Conservation (phyloP, 169 alveolate genomes). For the Plasmodium falciparum region DNA sequence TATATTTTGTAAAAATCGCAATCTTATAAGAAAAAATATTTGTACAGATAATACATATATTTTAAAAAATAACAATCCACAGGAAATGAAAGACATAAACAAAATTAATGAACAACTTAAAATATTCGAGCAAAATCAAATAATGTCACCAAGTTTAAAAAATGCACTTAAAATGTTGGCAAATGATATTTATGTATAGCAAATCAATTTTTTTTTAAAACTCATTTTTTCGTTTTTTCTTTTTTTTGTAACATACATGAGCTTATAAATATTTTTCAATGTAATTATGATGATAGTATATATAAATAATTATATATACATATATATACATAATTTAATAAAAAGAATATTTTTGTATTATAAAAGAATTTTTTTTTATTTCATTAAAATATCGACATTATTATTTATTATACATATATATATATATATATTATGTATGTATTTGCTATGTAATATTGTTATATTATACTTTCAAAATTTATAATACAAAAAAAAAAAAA, state of each 20-base stretch:
- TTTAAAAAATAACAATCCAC: background rate
- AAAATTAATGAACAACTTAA: conserved; percentile 18
- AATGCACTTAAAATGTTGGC: conserved; percentile 53
- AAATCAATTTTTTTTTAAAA: background rate
- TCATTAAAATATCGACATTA: too few relatives aligned
- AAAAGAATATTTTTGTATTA: too few relatives aligned
- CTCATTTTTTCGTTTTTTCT: background rate
- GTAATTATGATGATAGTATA: too few relatives aligned
- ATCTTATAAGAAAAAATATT: conserved; percentile 2
- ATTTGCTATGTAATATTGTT: too few relatives aligned
- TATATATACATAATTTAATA: too few relatives aligned
- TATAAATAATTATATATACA: background rate
- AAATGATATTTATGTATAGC: conserved; percentile 28
- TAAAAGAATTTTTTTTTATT: too few relatives aligned
- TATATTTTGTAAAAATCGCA: background rate
- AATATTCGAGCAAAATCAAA: conserved; percentile 33
- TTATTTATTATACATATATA: background rate
- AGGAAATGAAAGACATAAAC: background rate
- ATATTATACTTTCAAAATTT: too few relatives aligned
- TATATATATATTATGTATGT: too few relatives aligned
- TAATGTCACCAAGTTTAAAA: conserved; percentile 45
- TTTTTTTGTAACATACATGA: background rate
- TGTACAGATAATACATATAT: conserved; percentile 3
- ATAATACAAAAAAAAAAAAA: too few relatives aligned
- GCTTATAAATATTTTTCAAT: too few relatives aligned